Evolutionary conservation across 176 grass and related monocot genomes (phyloP).

Genomic region (Oryza nivara): DNA sequence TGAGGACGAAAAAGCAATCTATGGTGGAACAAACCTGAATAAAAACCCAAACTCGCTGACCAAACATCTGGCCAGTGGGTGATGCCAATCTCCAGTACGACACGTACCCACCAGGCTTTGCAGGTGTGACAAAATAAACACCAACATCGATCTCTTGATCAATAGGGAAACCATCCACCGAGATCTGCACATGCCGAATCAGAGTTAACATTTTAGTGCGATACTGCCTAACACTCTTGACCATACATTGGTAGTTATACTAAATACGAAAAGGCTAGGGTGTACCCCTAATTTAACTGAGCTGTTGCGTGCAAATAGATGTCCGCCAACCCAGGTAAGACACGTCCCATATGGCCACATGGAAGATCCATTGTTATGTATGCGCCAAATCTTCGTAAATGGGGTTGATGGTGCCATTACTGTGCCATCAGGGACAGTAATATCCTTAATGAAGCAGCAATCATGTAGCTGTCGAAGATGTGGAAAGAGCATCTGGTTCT

Average conservation of each 20-base stretch:
- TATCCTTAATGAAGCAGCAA: constrained; percentile 62
- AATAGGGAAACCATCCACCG: constrained; percentile 45
- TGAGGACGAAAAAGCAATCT: neutral
- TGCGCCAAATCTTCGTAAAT: constrained; percentile 88
- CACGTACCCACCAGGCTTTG: constrained; percentile 66
- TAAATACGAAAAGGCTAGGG: neutral
- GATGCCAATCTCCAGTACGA: constrained; percentile 86
- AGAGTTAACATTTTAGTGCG: neutral
- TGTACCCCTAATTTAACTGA: constrained; percentile 61
- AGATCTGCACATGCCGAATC: constrained; percentile 55
- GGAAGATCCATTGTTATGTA: constrained; percentile 64
- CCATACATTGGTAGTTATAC: neutral
- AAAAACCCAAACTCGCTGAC: constrained; percentile 80
- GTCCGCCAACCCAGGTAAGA: constrained; percentile 71
- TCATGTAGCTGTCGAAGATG: constrained; percentile 35
- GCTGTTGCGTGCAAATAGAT: constrained; percentile 48
- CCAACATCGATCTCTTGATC: constrained; percentile 59
- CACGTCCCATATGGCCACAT: constrained; percentile 74
- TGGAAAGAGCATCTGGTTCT: constrained; percentile 29
- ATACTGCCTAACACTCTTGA: constrained; percentile 8
- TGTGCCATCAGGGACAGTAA: constrained; percentile 82
- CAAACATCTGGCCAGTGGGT: constrained; percentile 70
- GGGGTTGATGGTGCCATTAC: constrained; percentile 60
- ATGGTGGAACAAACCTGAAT: constrained; percentile 58
- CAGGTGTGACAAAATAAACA: constrained; percentile 67